These are phyloP conservation scores for Penicillium cosmopolitanum DNA, from an alignment of 495 filamentous ascomycete species.

Conservation along the genomic window DNA sequence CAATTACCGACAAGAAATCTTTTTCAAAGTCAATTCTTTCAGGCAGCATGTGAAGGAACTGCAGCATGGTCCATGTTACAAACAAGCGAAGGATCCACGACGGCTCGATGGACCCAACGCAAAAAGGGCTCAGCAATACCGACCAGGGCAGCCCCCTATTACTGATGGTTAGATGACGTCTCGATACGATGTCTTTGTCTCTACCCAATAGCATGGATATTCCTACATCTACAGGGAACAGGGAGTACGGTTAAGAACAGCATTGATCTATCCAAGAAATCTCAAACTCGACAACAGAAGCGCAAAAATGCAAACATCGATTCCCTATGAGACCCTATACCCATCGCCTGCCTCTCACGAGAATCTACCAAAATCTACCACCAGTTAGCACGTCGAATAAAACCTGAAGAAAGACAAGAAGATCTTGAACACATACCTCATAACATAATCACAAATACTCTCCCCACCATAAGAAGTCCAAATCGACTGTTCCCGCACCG, in stretches of 20 bases:
- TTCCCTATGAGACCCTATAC: too few species aligned
- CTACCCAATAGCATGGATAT: too few species aligned
- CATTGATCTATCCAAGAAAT: neutral
- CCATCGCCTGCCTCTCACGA: neutral
- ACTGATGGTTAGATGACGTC: too few species aligned
- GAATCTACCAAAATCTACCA: neutral
- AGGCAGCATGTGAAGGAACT: too few species aligned
- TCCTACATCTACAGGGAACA: neutral
- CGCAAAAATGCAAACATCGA: neutral
- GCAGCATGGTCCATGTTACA: too few species aligned
- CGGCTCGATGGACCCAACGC: too few species aligned
- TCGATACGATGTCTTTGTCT: too few species aligned
- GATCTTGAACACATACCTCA: conserved; percentile 18
- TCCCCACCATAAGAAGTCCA: conserved; percentile 28
- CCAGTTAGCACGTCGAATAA: neutral
- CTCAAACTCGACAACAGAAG: neutral
- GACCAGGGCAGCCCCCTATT: too few species aligned
- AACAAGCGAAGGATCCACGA: too few species aligned
- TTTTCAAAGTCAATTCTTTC: too few species aligned
- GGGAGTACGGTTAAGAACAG: neutral
- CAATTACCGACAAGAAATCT: too few species aligned
- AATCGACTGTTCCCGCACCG: conserved; percentile 23
- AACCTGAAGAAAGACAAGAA: neutral
- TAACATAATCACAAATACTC: conserved; percentile 22
- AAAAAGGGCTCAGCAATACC: too few species aligned